Base-by-base conservation (phyloP, 2,329 filamentous ascomycete genomes). In the Colletotrichum simmondsii region DNA sequence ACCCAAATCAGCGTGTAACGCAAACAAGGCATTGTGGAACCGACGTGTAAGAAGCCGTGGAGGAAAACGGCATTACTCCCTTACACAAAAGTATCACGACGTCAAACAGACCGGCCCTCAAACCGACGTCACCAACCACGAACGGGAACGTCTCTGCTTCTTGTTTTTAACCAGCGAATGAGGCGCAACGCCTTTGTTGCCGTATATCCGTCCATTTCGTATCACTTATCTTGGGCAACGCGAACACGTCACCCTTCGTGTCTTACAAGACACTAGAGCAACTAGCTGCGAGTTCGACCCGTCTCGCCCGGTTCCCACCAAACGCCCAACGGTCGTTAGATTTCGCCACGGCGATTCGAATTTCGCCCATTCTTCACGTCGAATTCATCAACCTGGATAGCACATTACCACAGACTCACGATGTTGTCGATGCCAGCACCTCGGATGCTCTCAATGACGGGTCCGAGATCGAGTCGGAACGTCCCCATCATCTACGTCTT, bases 361-460 rank as follows among this genome's bases (percentile, higher is more conserved):
- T 30, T 28, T n/a, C 8, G 5, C 19, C 24, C 24, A 16, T n/a
- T 6, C 59, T 30, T 12, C 19, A 16, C 2, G 10, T 14, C 49
- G 12, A 4, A 30, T 49, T 28, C 26, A 7, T 16, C 14, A 32
- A 10, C 14, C 19, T 12, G 4, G 16, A 12, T 8, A 26, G 8
- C 5, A n/a, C 6, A n/a, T 53, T 14, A 22, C 19, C 26, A 2
- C 11, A 8, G 19, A n/a, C 8, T 42, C 12, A 64, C 22, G 1
- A 72, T 72, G 70, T 26, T 72, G 28, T 72, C 70, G n/a, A 28
- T 72, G 56, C 58, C 59, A 64, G 59, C 59, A 4, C 59, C 65
- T 3, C 66, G 70, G 16, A 24, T 69, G 70, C 54, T 69, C n/a
- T 54, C 65, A 16, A 42, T 60, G n/a, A 22, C 60, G 54, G 28